Base-by-base conservation (phyloP, 2,329 filamentous ascomycete species). In the Neopestalotiopsis sp. region DNA sequence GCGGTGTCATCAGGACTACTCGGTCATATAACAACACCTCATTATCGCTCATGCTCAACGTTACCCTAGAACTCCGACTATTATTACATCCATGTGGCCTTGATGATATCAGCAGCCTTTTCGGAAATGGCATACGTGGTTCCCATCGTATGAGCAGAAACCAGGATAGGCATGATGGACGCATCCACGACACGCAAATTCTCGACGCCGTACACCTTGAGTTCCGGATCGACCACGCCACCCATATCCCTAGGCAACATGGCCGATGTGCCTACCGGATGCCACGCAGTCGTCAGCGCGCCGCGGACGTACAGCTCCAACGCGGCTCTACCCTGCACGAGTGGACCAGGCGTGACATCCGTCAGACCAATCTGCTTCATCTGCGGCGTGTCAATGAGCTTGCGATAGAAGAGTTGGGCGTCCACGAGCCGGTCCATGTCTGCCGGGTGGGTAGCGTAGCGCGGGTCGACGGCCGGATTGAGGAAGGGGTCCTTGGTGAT, bases 51-150 rank as follows among this genome's bases (percentile, higher is more conserved):
- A 28, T 28, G 3, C 24, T 28, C 24, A 4, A 28, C 4, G 4
- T 28, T 28, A 28, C 24, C 3, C 24, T 4, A 1, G 3, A 28
- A 28, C 24, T 28, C 3, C 24, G 3, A 3, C 24, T 28, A 28
- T 28, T 28, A 14, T n/a, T 59, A 59, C 17, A 28, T 7, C 57
- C 57, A 59, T 24, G 57, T 59, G 13, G 28, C 57, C 28, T 59
- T 59, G 30, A 59, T 59, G 20, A 59, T 59, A n/a, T 59, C 57
- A 1, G 57, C 57, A 0, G 73, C 72, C 73, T 82, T 84, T 75
- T 87, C 85, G 17, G 78, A 84, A 67, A 85, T 74, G 77, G 84
- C 84, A 71, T 87, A 87, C 4, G 86, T 81, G 1, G 81, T 81
- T 70, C 83, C 83, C 70, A 85, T 83, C 42, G 85, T 83, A 7